Conservation (phyloP, 768 basidiomycete genomes). For the Termitomyces eurrhizus region DNA sequence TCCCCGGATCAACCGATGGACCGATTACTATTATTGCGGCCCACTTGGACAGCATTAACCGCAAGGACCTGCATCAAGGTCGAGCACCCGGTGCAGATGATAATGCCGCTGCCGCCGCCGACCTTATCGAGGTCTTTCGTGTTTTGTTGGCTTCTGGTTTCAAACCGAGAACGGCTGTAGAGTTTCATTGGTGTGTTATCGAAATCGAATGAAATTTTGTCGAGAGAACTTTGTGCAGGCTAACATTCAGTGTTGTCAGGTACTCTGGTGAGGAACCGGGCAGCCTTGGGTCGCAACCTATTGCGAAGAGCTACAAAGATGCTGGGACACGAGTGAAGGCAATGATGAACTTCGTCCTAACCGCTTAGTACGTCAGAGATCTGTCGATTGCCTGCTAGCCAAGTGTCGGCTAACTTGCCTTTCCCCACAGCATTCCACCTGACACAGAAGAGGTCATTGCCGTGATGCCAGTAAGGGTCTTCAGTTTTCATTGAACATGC, state of each 20-base stretch:
- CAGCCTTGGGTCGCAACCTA: conserved; percentile 41
- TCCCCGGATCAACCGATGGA: conserved; percentile 16
- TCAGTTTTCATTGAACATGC: background rate
- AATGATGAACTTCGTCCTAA: conserved; percentile 42
- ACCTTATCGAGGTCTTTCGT: conserved; percentile 41
- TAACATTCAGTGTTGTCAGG: background rate
- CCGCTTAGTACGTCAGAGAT: conserved; percentile 26
- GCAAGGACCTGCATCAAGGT: conserved; percentile 19
- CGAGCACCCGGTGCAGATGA: conserved; percentile 36
- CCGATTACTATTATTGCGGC: conserved; percentile 23
- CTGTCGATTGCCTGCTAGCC: background rate
- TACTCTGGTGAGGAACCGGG: conserved; percentile 46
- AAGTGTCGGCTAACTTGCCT: background rate
- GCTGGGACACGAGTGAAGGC: conserved; percentile 36
- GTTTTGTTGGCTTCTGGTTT: conserved; percentile 37
- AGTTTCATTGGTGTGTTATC: conserved; percentile 44
- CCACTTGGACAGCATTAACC: conserved; percentile 27
- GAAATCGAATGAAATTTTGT: background rate
- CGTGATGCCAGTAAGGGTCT: conserved; percentile 24
- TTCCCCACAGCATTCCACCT: conserved; percentile 36
- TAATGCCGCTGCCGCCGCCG: conserved; percentile 39
- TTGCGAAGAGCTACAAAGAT: conserved; percentile 43
- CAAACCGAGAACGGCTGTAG: conserved; percentile 36
- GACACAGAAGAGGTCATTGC: conserved; percentile 36
- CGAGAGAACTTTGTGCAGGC: background rate